Percentiles rank a stretch among this genome's conserved stretches.
Evolutionary conservation across 2,329 filamentous ascomycete species (phyloP).

Genomic region (Sclerotinia borealis): DNA sequence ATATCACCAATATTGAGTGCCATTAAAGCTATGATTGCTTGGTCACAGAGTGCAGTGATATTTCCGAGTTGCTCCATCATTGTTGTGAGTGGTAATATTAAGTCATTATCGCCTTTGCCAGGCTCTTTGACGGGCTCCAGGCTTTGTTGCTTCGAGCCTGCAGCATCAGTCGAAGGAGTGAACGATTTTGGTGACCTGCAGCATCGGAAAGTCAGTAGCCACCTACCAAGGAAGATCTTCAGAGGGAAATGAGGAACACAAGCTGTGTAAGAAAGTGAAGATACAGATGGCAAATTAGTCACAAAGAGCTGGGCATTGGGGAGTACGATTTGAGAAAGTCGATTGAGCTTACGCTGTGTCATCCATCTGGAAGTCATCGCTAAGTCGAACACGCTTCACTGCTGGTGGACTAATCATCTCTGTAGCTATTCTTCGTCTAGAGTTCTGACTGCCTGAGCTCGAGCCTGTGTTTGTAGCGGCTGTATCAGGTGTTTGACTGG

Average conservation of each 20-base stretch:
- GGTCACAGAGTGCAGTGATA: background rate
- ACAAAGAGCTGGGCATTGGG: background rate
- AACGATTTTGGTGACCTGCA: background rate
- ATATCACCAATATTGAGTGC: background rate
- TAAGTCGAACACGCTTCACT: conserved; percentile 20
- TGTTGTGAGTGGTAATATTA: background rate
- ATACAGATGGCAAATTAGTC: background rate
- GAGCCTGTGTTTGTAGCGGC: conserved; percentile 1
- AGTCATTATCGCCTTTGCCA: background rate
- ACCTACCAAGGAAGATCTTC: background rate
- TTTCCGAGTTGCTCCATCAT: background rate
- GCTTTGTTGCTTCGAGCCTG: background rate
- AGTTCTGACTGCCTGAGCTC: conserved; percentile 14
- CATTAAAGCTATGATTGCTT: background rate
- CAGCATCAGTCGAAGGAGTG: background rate
- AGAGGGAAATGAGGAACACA: background rate
- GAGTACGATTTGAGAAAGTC: background rate
- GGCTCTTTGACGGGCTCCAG: background rate
- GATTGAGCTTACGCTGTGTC: background rate
- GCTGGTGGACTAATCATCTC: conserved; percentile 13
- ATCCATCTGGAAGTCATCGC: background rate
- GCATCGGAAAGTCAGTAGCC: background rate
- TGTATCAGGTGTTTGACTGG: background rate
- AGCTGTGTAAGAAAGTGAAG: background rate
- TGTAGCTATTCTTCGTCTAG: conserved; percentile 21